These are phyloP conservation scores for Theobroma grandiflorum DNA, from an alignment of 441 rosid genomes.

Conservation along the genomic window DNA sequence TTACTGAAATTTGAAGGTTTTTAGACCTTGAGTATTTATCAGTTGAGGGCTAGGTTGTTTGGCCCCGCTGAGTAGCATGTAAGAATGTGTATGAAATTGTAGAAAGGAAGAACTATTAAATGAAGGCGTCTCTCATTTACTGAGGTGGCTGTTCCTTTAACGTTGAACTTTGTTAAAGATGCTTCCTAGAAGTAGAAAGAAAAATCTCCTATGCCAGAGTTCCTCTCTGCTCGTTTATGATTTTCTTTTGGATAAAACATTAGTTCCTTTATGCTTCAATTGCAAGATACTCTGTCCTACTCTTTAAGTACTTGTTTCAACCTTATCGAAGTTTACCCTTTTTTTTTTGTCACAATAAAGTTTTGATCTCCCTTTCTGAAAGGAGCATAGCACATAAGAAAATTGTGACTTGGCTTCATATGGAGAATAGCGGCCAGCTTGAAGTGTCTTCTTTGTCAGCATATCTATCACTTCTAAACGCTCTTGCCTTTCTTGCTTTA, in stretches of 20 bases:
- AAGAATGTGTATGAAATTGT: background rate
- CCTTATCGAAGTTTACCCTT: background rate
- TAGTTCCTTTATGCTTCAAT: background rate
- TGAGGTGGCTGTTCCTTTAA: background rate
- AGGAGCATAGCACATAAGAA: background rate
- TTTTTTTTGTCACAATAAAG: background rate
- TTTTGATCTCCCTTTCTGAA: background rate
- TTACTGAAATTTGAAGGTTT: background rate
- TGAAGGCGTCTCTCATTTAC: background rate
- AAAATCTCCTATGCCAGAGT: background rate
- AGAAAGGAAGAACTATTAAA: background rate
- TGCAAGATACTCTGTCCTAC: background rate
- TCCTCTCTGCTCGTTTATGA: background rate
- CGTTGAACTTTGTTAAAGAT: background rate
- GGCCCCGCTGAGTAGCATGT: no score
- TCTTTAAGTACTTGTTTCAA: background rate
- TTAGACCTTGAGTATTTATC: background rate
- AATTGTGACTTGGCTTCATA: background rate
- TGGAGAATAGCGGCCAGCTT: background rate
- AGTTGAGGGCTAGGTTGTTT: background rate
- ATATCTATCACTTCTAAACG: background rate
- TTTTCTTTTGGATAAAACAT: background rate
- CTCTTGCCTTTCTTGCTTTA: background rate
- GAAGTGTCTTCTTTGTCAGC: background rate
- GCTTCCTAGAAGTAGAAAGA: conserved; percentile 3